Base-by-base conservation (phyloP, 108 stramenopile genomes). In the Schizochytrium sp. region DNA sequence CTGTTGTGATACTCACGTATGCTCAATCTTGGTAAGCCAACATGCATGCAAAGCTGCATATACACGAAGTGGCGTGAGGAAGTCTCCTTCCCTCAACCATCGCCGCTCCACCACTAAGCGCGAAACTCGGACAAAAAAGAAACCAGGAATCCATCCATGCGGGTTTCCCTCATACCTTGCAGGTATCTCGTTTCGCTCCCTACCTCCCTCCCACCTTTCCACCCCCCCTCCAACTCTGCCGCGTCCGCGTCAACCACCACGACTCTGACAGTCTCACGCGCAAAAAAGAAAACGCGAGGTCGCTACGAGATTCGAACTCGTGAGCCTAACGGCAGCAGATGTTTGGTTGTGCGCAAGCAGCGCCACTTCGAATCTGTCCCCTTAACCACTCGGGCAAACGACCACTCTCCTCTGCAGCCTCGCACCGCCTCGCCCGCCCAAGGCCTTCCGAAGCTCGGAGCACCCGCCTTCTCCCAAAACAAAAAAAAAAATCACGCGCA, bases 301-400 rank as follows among this genome's bases (percentile, higher is more conserved):
- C 63, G 63, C 63, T 69, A 69, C 63, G 63, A 69, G 63, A 69
- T 69, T 69, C 63, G 63, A 69, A 69, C 63, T 69, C 63, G 63
- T 69, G 63, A 69, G 63, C 41, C 63, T 69, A 41, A 69, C 63
- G 63, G 41, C 63, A 69, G 63, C 63, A 69, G 63, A 69, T 69
- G 25, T 28, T 69, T 69, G 18, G 63, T 57, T 23, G 34, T 8
- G 10, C 63, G 14, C 25, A 5, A 69, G 18, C 25, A 18, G 25
- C 10, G 25, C 63, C 25, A 41, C 63, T 69, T 69, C 63, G 63
- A 69, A 69, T 69, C 63, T 69, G 63, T 69, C 63, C 63, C 63
- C 63, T 69, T 69, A 69, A 69, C 63, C 63, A 69, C 63, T 69
- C 63, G 63, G 63, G 63, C 63, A 69, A 69, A 69, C 63, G 63